Base-by-base conservation (phyloP, 2,329 filamentous ascomycete species). In the Aureobasidium mangrovei region DNA sequence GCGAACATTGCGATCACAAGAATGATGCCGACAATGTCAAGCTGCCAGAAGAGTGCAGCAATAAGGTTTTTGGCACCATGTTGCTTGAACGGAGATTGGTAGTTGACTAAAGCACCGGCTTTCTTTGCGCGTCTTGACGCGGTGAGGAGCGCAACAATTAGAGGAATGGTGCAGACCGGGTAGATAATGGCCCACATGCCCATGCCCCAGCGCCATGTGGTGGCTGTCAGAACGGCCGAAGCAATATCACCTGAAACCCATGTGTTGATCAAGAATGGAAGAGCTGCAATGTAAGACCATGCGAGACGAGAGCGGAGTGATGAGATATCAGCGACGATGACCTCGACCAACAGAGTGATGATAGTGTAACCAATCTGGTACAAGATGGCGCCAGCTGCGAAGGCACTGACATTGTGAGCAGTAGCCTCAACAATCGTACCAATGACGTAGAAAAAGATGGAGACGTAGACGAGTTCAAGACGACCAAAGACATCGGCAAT, bases 171-270 rank as follows among this genome's bases (percentile, higher is more conserved):
- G 43, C 83, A 74, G 42, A 77, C 68, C 1, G 84, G 83, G 4
- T 81, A 72, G 57, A 87, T 75, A 60, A 88, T 82, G 39, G 79
- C 74, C 67, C 84, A 87, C 60, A 77, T 74, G 40, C 82, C 84
- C 62, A 83, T 87, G 1, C 76, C 83, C 84, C 84, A 88, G 38
- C 81, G 77, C 78, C 80, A 87, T 42, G 54, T 60, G 4, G 59
- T 78, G 2, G 62, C 64, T 0, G 55, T 60, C 24, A 83, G 62
- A 0, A 83, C 77, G 0, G 77, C 72, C 0, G 66, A 63, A 0
- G 78, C 75, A 47, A 85, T 68, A 57, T 79, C 75, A 24, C 81
- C 82, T 57, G 78, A 79, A 10, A 84, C 73, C 81, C 81, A 85
- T 0, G 81, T 81, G 61, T 84, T 84, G 64, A 73, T 70, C 42